Base-by-base conservation (phyloP, 768 basidiomycete species). In the Suillus hirtellus region DNA sequence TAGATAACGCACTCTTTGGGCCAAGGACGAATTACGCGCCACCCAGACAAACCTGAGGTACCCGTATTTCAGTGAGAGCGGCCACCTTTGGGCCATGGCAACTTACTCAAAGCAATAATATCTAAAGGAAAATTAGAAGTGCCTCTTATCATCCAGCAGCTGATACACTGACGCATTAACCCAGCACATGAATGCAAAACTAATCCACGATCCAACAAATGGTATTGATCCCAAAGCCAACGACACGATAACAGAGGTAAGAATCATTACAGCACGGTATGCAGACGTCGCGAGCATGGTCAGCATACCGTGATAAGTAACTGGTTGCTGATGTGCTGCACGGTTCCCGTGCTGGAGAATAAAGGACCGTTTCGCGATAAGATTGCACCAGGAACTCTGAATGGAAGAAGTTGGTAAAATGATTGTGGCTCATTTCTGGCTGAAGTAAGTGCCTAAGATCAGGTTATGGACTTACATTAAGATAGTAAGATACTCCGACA, bases 41-140 rank as follows among this genome's bases (percentile, higher is more conserved):
- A 89, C 85, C 91, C 91, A 93, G 21, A 89, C 82, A 70, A 90
- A 93, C 70, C 92, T 92, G 62, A 61, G 52, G 34, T 62, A 50
- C 21, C 40, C 12, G n/a, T 70, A 64, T 46, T 67, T 68, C 67
- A 72, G 66, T 49, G 49, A 65, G 46, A 35, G 19, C 49, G 15
- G 55, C 9, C 37, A 59, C 43, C 47, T 58, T 60, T 43, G 42
- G 61, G 55, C 61, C 34, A 63, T 19, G 61, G 53, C 40, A 11
- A 62, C 40, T 53, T 14, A 94, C 92, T 95, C 93, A 69, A 95
- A 95, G 75, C 89, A 93, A 75, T 95, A 95, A 74, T 93, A 95
- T 54, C 92, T 93, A 55, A 19, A 59, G 5, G n/a, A 47, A 61
- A 4, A 47, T 64, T 47, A 67, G 27, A 56, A 58, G 27, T 21